A percentile compares a stretch with the other conserved stretches of the same genome.
Evolutionary conservation across 75 land plant genomes (phyloP).

Genomic region (Pseudotsuga menziesii): DNA sequence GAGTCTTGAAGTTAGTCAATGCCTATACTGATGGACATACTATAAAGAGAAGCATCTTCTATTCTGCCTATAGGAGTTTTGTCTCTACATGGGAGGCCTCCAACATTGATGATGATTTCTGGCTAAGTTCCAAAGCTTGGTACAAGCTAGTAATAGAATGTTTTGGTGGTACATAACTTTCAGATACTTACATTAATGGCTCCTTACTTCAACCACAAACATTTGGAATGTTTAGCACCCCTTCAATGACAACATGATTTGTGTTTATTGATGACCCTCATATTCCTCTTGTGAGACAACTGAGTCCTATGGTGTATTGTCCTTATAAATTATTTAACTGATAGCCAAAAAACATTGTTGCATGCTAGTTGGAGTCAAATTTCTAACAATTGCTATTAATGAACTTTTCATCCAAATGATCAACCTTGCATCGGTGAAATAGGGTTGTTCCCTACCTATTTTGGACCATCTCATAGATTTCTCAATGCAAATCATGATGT

Average conservation of each 20-base stretch:
- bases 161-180: constrained; percentile 96
- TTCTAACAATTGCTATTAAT: neutral
- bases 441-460: constrained; percentile 53
- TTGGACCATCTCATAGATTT: constrained; percentile 76
- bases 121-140: constrained; percentile 76
- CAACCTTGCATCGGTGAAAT: constrained; percentile 88
- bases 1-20: neutral
- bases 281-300: constrained; percentile 63
- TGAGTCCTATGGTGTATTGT: neutral
- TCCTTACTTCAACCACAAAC: constrained; percentile 81
- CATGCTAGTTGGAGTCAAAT: neutral
- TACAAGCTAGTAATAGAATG: constrained; percentile 83
- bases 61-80: constrained; percentile 46
- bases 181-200: constrained; percentile 65
- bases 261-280: constrained; percentile 80
- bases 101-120: constrained; percentile 83
- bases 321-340: neutral
- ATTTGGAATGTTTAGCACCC: constrained; percentile 77
- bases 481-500: constrained; percentile 94
- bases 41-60: neutral
- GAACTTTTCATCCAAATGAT: constrained; percentile 72
- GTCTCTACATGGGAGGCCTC: constrained; percentile 89
- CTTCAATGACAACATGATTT: constrained; percentile 64
- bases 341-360: neutral
- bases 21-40: neutral